Evolutionary conservation across 2,329 filamentous ascomycete genomes (phyloP).

Genomic region (Pseudocercospora cruenta): DNA sequence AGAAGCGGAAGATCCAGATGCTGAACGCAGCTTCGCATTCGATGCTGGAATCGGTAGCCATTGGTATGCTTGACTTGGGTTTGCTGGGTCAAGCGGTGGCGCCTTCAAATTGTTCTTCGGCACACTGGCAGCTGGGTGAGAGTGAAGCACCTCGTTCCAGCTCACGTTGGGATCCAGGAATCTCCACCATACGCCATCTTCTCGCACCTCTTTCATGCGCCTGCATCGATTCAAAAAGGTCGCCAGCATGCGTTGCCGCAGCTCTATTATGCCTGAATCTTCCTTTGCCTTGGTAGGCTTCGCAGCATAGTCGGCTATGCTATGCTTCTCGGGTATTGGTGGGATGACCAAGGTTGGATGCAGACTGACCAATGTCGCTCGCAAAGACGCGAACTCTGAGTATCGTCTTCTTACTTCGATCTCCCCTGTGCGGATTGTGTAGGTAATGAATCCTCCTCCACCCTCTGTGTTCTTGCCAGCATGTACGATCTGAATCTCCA

Average conservation of each 20-base stretch:
- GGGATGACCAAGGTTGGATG: conserved; percentile 96
- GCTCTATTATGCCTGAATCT: conserved; percentile 93
- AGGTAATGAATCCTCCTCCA: conserved; percentile 91
- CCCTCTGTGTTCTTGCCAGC: conserved; percentile 94
- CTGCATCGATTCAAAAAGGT: conserved; percentile 95
- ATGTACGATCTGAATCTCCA: conserved; percentile 88
- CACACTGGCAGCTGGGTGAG: conserved; percentile 85
- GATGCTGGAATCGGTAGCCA: conserved; percentile 84
- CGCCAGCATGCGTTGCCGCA: conserved; percentile 93
- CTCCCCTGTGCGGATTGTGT: conserved; percentile 93
- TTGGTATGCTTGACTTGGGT: conserved; percentile 81
- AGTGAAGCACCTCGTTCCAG: conserved; percentile 94
- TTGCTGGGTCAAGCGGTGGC: conserved; percentile 92
- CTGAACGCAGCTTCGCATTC: conserved; percentile 79
- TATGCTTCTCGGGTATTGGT: conserved; percentile 97
- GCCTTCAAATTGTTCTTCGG: conserved; percentile 94
- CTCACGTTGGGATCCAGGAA: conserved; percentile 98
- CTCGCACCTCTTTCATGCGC: conserved; percentile 86
- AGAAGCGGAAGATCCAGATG: conserved; percentile 49
- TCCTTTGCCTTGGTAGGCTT: conserved; percentile 98
- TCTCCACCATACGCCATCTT: conserved; percentile 96
- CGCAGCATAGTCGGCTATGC: conserved; percentile 96
- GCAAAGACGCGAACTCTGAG: conserved; percentile 91
- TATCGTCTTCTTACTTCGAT: conserved; percentile 93
- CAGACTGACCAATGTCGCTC: conserved; percentile 83